Conservation (phyloP, 2,329 filamentous ascomycete species). For the Hymenotorrendiella dingleyae region DNA sequence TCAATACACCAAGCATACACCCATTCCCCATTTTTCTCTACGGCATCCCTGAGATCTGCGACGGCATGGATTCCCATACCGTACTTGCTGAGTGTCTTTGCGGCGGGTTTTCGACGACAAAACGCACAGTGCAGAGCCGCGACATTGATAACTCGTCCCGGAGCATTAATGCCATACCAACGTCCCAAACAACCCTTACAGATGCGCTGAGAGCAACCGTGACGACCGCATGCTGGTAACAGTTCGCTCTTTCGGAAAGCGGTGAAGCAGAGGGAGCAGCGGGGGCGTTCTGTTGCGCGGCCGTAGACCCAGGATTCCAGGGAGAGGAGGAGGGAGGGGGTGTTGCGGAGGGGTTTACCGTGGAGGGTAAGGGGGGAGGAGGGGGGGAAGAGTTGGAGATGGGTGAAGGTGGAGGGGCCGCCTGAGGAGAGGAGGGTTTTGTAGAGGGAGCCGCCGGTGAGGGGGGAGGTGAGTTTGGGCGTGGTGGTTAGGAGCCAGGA, state of each 20-base stretch:
- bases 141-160: conserved; percentile 15
- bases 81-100: conserved; percentile 13
- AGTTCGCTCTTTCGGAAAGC: conserved; percentile 9
- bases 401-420: conserved; percentile 6
- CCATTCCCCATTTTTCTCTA: conserved; percentile 12
- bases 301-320: conserved; percentile 15
- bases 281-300: conserved; percentile 8
- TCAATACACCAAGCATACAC: conserved; percentile 14
- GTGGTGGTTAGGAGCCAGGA: conserved; percentile 13
- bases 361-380: conserved; percentile 5
- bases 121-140: conserved; percentile 14
- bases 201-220: conserved; percentile 9
- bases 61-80: conserved; percentile 19
- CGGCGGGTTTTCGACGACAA: conserved; percentile 13
- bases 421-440: conserved; percentile 10
- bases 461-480: conserved; percentile 12
- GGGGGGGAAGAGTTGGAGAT: conserved; percentile 12
- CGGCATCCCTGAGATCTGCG: conserved; percentile 9
- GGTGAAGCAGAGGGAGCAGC: conserved; percentile 17
- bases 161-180: conserved; percentile 17
- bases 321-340: conserved; percentile 2
- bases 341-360: conserved; percentile 15
- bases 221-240: conserved; percentile 11
- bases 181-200: conserved; percentile 11
- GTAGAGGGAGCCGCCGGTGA: conserved; percentile 15